A percentile compares a stretch with the other conserved stretches of the same genome.
These are phyloP conservation scores for Backusella psychrophila DNA, from an alignment of 192 early-diverging fungal genomes.

Conservation along the genomic window DNA sequence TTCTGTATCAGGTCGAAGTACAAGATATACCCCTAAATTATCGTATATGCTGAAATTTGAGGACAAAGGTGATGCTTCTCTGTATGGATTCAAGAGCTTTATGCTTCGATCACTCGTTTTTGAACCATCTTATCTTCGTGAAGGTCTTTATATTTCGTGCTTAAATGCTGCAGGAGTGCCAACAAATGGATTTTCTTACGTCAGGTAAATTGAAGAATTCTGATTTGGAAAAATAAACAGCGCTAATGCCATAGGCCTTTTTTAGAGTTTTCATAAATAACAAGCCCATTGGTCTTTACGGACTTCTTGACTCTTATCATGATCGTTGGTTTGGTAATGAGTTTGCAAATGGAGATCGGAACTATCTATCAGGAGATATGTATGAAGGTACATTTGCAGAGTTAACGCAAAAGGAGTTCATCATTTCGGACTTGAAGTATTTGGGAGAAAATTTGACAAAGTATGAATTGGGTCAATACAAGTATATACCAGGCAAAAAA, in stretches of 20 bases:
- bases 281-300: conserved; percentile 8
- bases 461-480: conserved; percentile 5
- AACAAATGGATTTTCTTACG: not conserved
- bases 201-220: not conserved
- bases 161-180: not conserved
- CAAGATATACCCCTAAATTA: not conserved
- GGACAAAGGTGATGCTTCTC: not conserved
- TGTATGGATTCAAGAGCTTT: conserved; percentile 1
- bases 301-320: conserved; percentile 3
- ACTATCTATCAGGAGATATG: not conserved
- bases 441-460: not conserved
- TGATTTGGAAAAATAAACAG: not conserved
- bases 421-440: conserved; percentile 8
- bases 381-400: conserved; percentile 4
- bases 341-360: not conserved
- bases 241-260: not conserved
- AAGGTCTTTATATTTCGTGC: not conserved
- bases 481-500: not conserved
- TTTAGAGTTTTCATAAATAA: conserved; percentile 17
- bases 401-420: too few species aligned
- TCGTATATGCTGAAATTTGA: not conserved
- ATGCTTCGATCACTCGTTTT: conserved; percentile 12
- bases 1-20: not conserved
- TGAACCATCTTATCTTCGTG: conserved; percentile 11
- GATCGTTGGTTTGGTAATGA: not conserved